Evolutionary conservation across 371 early-diverging fungal genomes (phyloP).

Genomic region (Mortierella sp.): DNA sequence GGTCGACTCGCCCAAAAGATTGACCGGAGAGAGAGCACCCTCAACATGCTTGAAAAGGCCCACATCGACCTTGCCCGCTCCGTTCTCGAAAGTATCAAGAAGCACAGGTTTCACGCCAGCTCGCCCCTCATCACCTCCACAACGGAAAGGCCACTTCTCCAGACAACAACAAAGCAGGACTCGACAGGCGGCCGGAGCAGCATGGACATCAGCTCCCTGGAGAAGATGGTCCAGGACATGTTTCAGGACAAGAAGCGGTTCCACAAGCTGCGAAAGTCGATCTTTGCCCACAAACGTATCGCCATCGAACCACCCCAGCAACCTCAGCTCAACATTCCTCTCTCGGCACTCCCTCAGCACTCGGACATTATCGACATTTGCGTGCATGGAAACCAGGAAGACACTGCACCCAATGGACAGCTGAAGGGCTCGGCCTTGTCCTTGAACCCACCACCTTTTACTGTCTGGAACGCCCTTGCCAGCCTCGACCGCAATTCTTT

Average conservation of each 20-base stretch:
- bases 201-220: constrained; percentile 17
- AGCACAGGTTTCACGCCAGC: not conserved
- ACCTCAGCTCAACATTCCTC: constrained; percentile 46
- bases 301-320: not conserved
- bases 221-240: constrained; percentile 24
- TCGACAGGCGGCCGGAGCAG: constrained; percentile 15
- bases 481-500: constrained; percentile 28
- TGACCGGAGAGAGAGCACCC: constrained; percentile 56
- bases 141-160: constrained; percentile 10
- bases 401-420: not conserved
- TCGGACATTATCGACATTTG: constrained; percentile 48
- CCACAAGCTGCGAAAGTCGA: constrained; percentile 41
- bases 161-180: constrained; percentile 4
- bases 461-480: constrained; percentile 44
- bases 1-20: constrained; percentile 53
- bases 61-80: constrained; percentile 59
- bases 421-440: constrained; percentile 2
- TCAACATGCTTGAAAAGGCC: constrained; percentile 60
- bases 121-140: constrained; percentile 4
- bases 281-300: constrained; percentile 38
- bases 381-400: constrained; percentile 28
- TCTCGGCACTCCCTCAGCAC: constrained; percentile 48
- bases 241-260: constrained; percentile 31
- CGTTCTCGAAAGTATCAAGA: constrained; percentile 50
- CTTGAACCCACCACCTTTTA: constrained; percentile 2